These are phyloP conservation scores for Colletotrichum ledebouriae DNA, from an alignment of 2,329 filamentous ascomycete species.

Conservation along the genomic window DNA sequence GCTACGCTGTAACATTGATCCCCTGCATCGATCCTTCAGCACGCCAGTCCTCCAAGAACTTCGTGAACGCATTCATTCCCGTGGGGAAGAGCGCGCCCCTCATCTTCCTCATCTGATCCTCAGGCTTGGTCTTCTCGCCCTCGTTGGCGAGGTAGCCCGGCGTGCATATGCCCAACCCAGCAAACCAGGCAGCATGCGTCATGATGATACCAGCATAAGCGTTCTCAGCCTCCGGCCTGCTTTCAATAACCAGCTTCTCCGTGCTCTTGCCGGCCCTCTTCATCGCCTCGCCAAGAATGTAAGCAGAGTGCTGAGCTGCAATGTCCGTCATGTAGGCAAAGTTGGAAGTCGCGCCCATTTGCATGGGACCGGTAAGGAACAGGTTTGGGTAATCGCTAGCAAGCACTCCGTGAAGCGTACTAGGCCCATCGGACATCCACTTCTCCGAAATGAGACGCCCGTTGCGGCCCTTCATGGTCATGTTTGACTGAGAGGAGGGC, in stretches of 20 bases:
- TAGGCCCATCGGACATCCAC: constrained; percentile 56
- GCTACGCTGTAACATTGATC: constrained; percentile 16
- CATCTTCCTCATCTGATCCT: constrained; percentile 51
- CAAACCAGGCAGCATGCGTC: constrained; percentile 55
- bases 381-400: constrained; percentile 67
- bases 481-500: constrained; percentile 42
- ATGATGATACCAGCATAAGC: constrained; percentile 59
- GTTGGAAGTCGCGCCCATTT: constrained; percentile 57
- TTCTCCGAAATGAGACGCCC: constrained; percentile 60
- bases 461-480: constrained; percentile 57
- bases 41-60: constrained; percentile 48
- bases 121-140: constrained; percentile 50
- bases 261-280: constrained; percentile 43
- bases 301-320: constrained; percentile 57
- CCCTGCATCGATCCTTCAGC: constrained; percentile 49
- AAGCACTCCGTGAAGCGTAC: constrained; percentile 66
- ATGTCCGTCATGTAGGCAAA: constrained; percentile 54
- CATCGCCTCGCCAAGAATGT: constrained; percentile 49
- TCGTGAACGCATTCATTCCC: constrained; percentile 51
- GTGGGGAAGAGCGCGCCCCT: constrained; percentile 48
- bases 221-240: constrained; percentile 60
- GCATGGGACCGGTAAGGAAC: constrained; percentile 60
- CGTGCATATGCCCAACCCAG: constrained; percentile 62
- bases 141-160: constrained; percentile 67
- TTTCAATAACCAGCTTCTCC: constrained; percentile 54